Evolutionary conservation across 2,329 filamentous ascomycete species (phyloP).

Genomic region (Cercospora zeina): DNA sequence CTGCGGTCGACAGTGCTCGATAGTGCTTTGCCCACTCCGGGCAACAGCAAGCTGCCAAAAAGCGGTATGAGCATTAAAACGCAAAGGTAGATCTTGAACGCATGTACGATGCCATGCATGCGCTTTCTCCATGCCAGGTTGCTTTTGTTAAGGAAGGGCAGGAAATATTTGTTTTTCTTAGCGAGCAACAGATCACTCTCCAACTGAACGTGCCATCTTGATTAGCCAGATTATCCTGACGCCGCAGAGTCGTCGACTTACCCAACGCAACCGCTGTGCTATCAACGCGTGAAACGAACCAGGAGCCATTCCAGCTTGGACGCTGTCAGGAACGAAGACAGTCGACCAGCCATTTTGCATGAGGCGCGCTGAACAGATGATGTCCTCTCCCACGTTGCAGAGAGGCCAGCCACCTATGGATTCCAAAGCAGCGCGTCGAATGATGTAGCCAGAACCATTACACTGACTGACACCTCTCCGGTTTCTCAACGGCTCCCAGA

Average conservation of each 20-base stretch:
- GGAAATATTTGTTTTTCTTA: conserved; percentile 1
- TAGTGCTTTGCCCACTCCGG: background rate
- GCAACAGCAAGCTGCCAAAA: background rate
- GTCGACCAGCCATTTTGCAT: conserved; percentile 64
- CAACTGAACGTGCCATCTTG: background rate
- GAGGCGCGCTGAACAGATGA: conserved; percentile 60
- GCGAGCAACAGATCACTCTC: conserved; percentile 4
- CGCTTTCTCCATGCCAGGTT: conserved; percentile 1
- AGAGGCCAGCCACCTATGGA: conserved; percentile 63
- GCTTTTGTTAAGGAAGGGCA: conserved; percentile 3
- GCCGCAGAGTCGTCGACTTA: too few relatives aligned
- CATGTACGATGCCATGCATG: conserved; percentile 4
- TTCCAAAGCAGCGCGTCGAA: conserved; percentile 60
- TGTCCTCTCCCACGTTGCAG: conserved; percentile 62
- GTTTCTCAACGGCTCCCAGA: conserved; percentile 52
- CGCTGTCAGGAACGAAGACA: conserved; percentile 59
- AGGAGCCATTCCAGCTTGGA: conserved; percentile 62
- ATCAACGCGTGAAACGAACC: conserved; percentile 58
- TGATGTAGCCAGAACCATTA: conserved; percentile 63
- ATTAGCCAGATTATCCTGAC: too few relatives aligned
- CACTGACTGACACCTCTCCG: conserved; percentile 59
- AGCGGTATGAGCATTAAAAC: background rate
- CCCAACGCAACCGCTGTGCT: conserved; percentile 60
- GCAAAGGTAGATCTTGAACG: conserved; percentile 13
- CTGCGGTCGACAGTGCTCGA: background rate